Evolutionary conservation across 164 flowering plant species (phyloP).

Genomic region (Kingdonia uniflora): DNA sequence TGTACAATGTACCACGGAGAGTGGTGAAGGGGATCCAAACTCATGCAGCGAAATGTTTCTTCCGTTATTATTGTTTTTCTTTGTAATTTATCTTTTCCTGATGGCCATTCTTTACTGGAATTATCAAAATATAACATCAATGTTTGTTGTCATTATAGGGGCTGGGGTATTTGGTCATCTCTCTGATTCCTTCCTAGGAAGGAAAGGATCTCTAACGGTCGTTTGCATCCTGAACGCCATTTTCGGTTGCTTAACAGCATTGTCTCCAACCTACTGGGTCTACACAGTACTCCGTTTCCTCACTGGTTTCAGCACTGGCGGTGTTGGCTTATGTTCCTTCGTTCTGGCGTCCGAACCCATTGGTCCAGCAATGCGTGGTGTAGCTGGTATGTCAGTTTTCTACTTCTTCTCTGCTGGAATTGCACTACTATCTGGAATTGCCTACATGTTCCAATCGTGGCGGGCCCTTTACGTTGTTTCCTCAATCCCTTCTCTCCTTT

Average conservation of each 20-base stretch:
- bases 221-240: slow-evolving; percentile 59
- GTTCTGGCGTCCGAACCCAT: slow-evolving; percentile 85
- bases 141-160: slow-evolving; percentile 32
- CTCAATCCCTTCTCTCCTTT: slow-evolving; percentile 66
- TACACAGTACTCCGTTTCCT: slow-evolving; percentile 60
- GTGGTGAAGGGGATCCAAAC: no score
- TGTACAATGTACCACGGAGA: no score
- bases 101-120: no score
- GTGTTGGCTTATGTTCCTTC: slow-evolving; percentile 80
- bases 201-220: slow-evolving; percentile 66
- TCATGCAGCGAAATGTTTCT: no score
- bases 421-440: slow-evolving; percentile 57
- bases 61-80: no score
- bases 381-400: slow-evolving; percentile 90
- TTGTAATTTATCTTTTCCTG: no score
- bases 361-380: slow-evolving; percentile 70
- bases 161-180: slow-evolving; percentile 91
- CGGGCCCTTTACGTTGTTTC: slow-evolving; percentile 67
- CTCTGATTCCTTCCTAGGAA: slow-evolving; percentile 73
- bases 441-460: slow-evolving; percentile 72
- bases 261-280: slow-evolving; percentile 51
- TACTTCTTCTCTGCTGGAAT: slow-evolving; percentile 88
- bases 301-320: slow-evolving; percentile 88
- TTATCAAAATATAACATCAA: no score
- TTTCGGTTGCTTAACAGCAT: slow-evolving; percentile 63